Evolutionary conservation across 768 basidiomycete species (phyloP), one percentile per base, ranked within the genome.

Genomic region (Cubamyces lactineus): DNA sequence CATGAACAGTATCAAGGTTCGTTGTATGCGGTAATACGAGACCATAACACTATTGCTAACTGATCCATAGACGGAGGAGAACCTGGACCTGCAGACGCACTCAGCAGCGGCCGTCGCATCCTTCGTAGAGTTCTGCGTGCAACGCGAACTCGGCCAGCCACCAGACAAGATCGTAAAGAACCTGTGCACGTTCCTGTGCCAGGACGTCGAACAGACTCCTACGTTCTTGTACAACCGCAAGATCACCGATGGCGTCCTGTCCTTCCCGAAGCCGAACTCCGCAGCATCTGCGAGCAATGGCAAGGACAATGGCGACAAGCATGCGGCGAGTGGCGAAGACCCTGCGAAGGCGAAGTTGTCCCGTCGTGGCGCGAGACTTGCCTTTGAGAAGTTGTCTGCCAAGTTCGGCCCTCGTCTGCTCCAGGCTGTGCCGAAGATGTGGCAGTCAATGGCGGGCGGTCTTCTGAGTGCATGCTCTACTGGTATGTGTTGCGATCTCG

Each of bases 121-220:
- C 5, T 95, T 99, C 75, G 85, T 98, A 65, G 86, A 88, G 59
- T 92, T 93, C 71, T 97, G 94, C 73, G 82, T 86, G 3, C 78
- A 79, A 69, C 86, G 84, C 71, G 82, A 86, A 47, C 85, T 94
- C 51, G 73, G 82, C 34, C 93, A 95, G 70, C 95, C 96, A 3
- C 90, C 91, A 1, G 93, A 95, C 69, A 99, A 99, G 80, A 93
- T 99, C 59, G 87, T 98, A 65, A 94, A 94, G 78, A 99, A 99
- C 72, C 84, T 98, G 8, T 96, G 94, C 78, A 95, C 93, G 0
- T 98, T 98, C 76, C 79, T 98, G 5, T 98, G 96, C 71, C 92
- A 94, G 69, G 97, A 99, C 72, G 81, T 84, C 8, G 87, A 89
- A 43, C 84, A 90, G 56, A 97, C 95, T 0, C 97, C 97, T 3